Conservation (phyloP, 768 basidiomycete genomes). For the Suillus decipiens region DNA sequence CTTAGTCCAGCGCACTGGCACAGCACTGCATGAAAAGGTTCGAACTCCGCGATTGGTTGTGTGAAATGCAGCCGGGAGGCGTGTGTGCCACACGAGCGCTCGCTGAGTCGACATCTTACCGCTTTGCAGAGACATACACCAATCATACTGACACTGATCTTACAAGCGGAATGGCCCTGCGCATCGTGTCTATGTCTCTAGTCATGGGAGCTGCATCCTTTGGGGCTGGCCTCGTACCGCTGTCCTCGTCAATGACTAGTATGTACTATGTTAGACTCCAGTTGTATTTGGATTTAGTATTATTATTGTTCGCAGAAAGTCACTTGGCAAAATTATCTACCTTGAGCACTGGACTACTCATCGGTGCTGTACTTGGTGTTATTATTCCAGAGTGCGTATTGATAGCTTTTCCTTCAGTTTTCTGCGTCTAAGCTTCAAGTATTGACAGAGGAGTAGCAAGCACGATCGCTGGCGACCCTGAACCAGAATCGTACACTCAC, state of each 20-base stretch:
- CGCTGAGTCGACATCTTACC: not conserved
- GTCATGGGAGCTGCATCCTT: conserved; percentile 66
- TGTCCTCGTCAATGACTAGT: conserved; percentile 76
- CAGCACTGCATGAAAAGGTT: not conserved
- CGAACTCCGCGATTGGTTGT: not conserved
- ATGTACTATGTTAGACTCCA: conserved; percentile 10
- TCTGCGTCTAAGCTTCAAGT: not conserved
- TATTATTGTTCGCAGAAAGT: conserved; percentile 43
- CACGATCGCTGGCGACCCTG: conserved; percentile 39
- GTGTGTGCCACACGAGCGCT: not conserved
- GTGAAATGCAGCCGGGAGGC: no score
- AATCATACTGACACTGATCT: not conserved
- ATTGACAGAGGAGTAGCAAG: conserved; percentile 72
- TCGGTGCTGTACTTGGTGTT: conserved; percentile 88
- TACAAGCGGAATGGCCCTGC: conserved; percentile 22
- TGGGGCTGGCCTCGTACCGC: conserved; percentile 69
- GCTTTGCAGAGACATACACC: not conserved
- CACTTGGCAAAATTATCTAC: conserved; percentile 49
- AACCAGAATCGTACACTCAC: conserved; percentile 46
- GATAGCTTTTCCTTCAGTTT: not conserved
- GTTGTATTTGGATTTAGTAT: conserved; percentile 28
- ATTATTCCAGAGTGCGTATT: conserved; percentile 88
- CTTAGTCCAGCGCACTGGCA: not conserved
- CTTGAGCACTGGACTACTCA: conserved; percentile 79
- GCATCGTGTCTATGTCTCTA: conserved; percentile 49